Base-by-base conservation (phyloP, 2,329 filamentous ascomycete genomes). In the Grosmannia serpens region DNA sequence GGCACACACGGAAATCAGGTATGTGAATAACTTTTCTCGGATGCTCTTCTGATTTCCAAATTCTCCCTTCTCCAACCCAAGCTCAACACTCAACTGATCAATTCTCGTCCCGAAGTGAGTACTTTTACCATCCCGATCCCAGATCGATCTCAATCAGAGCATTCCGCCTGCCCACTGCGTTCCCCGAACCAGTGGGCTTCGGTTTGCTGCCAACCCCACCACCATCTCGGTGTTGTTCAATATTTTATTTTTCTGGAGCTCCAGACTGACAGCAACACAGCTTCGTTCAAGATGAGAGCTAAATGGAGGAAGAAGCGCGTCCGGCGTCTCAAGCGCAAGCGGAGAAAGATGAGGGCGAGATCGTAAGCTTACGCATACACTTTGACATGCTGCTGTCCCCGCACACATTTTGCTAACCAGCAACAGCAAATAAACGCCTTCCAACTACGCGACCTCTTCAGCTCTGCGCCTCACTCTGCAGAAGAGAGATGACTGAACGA, bases 231-330 rank as follows among this genome's bases (percentile, higher is more conserved):
- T 44, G 41, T 1, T 44, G 41, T 44, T n/a, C 1, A 29, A 20
- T 15, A 20, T 13, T 27, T 27, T 6, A 26, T 13, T 50, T 20
- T 20, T 6, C 13, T 33, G 2, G 10, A 53, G 29, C 50, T 8
- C n/a, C 4, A 33, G 13, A 24, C 54, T 56, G 49, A 56, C 54
- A n/a, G 10, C 41, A 22, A n/a, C 64, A 62, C 61, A 64, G 67
- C 66, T 66, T 69, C 68, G 74, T 77, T 78, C 80, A 84, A 78
- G 79, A 84, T 86, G 83, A 82, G 92, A 94, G 91, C 91, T 75
- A 97, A 97, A 85, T 97, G 94, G 94, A 94, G 92, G 85, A 99
- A 99, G 89, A 99, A 99, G 92, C 86, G 94, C 77, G 91, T 96
- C 81, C 85, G 94, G 73, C 87, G 94, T 79, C 90, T 99, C 78